Evolutionary conservation across 176 grass and related monocot genomes (phyloP).

Genomic region (Stipa capillata): DNA sequence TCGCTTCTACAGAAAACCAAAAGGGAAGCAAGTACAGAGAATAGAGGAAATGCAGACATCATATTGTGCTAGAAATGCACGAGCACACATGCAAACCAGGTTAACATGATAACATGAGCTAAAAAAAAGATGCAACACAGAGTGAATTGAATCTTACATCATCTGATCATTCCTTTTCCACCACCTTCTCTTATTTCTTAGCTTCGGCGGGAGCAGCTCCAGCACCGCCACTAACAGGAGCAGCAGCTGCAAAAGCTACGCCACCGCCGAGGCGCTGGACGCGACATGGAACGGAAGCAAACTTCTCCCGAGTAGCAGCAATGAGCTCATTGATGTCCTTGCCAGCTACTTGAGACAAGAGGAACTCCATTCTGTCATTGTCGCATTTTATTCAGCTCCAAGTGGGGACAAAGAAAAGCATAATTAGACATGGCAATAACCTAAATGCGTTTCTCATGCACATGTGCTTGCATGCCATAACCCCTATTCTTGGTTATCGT

Average conservation of each 20-base stretch:
- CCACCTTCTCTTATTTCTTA: too few relatives aligned
- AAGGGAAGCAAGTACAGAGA: too few relatives aligned
- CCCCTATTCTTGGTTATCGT: not conserved
- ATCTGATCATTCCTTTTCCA: too few relatives aligned
- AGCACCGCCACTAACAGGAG: not conserved
- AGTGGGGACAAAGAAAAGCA: not conserved
- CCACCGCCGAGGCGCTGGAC: too few relatives aligned
- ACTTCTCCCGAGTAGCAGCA: conserved; percentile 17
- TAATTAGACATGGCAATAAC: not conserved
- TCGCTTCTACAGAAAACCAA: too few relatives aligned
- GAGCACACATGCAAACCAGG: too few relatives aligned
- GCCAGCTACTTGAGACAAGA: not conserved
- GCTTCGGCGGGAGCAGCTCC: too few relatives aligned
- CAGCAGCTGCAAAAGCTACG: not conserved
- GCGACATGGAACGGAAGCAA: conserved; percentile 20
- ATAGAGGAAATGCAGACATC: too few relatives aligned
- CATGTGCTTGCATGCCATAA: not conserved
- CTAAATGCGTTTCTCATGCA: not conserved
- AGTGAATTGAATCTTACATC: too few relatives aligned
- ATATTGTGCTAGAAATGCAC: too few relatives aligned
- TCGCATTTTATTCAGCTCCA: conserved; percentile 17
- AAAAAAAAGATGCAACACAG: too few relatives aligned
- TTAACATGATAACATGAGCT: too few relatives aligned
- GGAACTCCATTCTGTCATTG: not conserved
- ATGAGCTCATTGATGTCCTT: conserved; percentile 19